Base-by-base conservation (phyloP, 192 early-diverging fungal species). In the Polychytrium aggregatum region DNA sequence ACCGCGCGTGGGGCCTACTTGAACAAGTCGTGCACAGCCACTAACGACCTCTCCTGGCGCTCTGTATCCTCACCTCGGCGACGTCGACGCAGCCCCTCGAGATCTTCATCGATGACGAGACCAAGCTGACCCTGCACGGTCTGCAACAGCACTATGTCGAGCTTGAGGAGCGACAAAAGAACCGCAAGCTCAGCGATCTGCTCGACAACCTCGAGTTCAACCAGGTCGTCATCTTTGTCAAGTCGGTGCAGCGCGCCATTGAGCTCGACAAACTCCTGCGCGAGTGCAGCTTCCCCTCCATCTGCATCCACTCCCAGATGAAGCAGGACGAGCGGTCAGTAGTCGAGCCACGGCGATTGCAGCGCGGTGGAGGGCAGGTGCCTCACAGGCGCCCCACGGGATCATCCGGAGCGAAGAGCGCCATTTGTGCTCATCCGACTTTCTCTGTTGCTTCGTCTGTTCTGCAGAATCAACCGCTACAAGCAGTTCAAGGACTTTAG, bases 211-310 rank as follows among this genome's bases (percentile, higher is more conserved):
- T 97, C 47, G 91, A 97, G 65, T 97, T 97, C 75, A 97, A 97
- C 74, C 94, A 97, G 71, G 92, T 92, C 36, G 86, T 84, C 52
- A 92, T 97, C 41, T 97, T 97, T 68, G 94, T 97, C 33, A 89
- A 85, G 70, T 87, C 86, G 2, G 86, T 91, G 16, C 62, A 65
- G 38, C 83, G 93, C 42, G 94, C 94, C 22, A 85, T 82, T 44
- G 77, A 82, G 45, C 72, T 97, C 24, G 85, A 89, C 74, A 80
- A 86, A 66, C 70, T 97, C 10, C 67, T 97, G 31, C 72, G 74
- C 39, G 84, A 84, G 54, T 87, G 86, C 63, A 86, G 85, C 72
- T 97, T 97, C 75, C 92, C 94, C 30, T 83, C 83, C 46, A 94
- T 88, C 48, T 82, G 82, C 55, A 95, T 97, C 63, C 94, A 97